Evolutionary conservation across 805 yeast species (phyloP), one percentile per base, ranked within the genome.

Genomic region (Candida succiphila): DNA sequence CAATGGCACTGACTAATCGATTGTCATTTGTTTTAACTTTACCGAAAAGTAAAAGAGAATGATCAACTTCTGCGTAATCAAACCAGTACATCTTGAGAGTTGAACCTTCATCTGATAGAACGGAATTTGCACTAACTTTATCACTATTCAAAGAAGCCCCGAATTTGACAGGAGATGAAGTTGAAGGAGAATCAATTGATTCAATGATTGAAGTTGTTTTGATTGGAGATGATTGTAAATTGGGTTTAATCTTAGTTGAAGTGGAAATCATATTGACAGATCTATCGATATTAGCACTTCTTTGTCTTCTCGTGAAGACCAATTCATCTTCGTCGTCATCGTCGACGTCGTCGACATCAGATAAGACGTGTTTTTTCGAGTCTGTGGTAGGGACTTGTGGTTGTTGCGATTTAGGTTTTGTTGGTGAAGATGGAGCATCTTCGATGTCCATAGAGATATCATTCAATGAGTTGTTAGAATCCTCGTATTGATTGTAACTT

Each of bases 61-160:
- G 69, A 37, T 78, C 83, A 10, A 80, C 74, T 51, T 89, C 97
- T 17, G 81, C 67, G 53, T 77, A 87, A 56, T 92, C 98, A 21
- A 83, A 58, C 96, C 96, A 92, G 54, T 70, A 92, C 78, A 89
- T 76, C 45, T 73, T 72, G 51, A 87, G 69, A 5, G 25, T 17
- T 2, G 43, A 32, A 2, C 37, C 40, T 1, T 65, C 44, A 29
- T 68, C 70, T 27, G n/a, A n/a, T n/a, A n/a, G n/a, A n/a, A n/a
- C n/a, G n/a, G n/a, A n/a, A n/a, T n/a, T n/a, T n/a, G n/a, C 59
- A 17, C 66, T 54, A 27, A 51, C 30, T 30, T 51, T 52, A 27
- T 52, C 56, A 37, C 52, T 47, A 2, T n/a, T n/a, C n/a, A n/a
- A n/a, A n/a, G 55, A 42, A 15, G 35, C 26, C 23, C 23, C 10